Evolutionary conservation across 345 rosid genomes (phyloP).

Genomic region (Noccaea bulbosa): DNA sequence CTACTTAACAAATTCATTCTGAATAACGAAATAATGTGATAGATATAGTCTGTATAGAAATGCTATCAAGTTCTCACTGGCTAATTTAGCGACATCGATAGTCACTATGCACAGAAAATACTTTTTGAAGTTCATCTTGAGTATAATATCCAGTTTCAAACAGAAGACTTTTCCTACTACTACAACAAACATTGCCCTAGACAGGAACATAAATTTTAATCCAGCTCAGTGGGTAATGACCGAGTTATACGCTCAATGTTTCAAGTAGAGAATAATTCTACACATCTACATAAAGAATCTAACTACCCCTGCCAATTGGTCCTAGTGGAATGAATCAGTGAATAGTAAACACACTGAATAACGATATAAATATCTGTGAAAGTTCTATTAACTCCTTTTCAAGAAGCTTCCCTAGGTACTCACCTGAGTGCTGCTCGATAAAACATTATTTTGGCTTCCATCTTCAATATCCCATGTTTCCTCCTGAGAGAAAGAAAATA

Average conservation of each 20-base stretch:
- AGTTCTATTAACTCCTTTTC: constrained; percentile 22
- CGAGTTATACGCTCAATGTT: constrained; percentile 20
- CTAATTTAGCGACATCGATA: constrained; percentile 9
- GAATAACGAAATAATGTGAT: constrained; percentile 20
- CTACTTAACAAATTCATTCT: background rate
- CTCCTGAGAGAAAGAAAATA: constrained; percentile 56
- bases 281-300: constrained; percentile 16
- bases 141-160: constrained; percentile 1
- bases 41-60: background rate
- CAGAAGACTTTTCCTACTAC: constrained; percentile 23
- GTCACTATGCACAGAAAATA: constrained; percentile 21
- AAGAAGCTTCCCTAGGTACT: constrained; percentile 34
- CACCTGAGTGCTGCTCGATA: constrained; percentile 97
- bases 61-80: constrained; percentile 11
- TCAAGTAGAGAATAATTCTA: constrained; percentile 11
- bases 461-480: constrained; percentile 99
- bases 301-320: constrained; percentile 7
- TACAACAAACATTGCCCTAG: constrained; percentile 24
- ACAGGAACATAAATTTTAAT: constrained; percentile 21
- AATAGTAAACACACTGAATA: constrained; percentile 12
- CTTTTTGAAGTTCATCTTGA: background rate
- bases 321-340: constrained; percentile 21
- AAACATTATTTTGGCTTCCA: constrained; percentile 90
- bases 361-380: constrained; percentile 12
- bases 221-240: constrained; percentile 15